Evolutionary conservation across 1,139 yeast species (phyloP), one percentile per base, ranked within the genome.

Genomic region (Blastobotrys raffinosifermentans): DNA sequence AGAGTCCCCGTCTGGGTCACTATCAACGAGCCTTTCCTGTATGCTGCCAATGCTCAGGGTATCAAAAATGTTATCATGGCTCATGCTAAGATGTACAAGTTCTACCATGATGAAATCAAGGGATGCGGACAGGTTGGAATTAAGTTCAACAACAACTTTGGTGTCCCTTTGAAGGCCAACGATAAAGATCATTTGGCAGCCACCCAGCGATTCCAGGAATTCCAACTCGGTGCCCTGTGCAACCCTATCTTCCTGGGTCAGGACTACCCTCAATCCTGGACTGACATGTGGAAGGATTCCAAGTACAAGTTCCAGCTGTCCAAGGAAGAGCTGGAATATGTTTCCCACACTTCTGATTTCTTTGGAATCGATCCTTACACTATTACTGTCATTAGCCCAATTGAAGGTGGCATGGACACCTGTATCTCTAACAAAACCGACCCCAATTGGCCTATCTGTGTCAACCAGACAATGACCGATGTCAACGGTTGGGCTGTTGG

Each of bases 1-100:
- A 48, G 61, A 35, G 63, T 59, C 17, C 55, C 57, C 4, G 19
- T 48, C 18, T 58, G 56, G 51, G 40, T 59, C 34, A 52, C 57
- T 4, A 48, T 54, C 36, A 59, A 59, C 40, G 62, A 59, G 38
- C 64, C 63, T n/a, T 35, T 41, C 13, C 29, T 46, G 6, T 25
- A 35, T 31, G 42, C 40, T 8, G 32, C 27, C 14, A 19, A 32
- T 9, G 29, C 37, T 9, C 30, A 31, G 19, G 34, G 44, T 18
- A 45, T 52, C 19, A 56, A 57, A 37, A 47, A 53, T 37, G 54
- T 57, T 6, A 39, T 60, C 15, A 45, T 44, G 20, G 53, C 59
- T 6, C 57, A 58, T 26, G 55, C 60, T 4, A 39, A 35, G 26
- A 48, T 58, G n/a, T 54, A 51, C 31, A 47, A 52, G 34, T 50